Conservation (phyloP, 768 basidiomycete species). For the Boletus fagicola region DNA sequence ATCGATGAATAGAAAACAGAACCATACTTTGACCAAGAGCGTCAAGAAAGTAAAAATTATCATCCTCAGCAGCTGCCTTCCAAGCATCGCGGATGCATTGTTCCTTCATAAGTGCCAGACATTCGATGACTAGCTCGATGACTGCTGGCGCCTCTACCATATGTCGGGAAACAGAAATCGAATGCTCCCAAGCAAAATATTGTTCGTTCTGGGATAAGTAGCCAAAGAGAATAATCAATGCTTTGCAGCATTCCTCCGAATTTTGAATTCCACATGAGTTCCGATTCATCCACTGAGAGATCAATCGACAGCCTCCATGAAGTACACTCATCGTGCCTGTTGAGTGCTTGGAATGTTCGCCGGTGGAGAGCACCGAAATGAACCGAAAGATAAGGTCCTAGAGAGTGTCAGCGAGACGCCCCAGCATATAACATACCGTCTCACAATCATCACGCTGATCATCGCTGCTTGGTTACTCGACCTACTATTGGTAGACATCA, state of each 20-base stretch:
- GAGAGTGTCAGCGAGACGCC: constrained; percentile 6
- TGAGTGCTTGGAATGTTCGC: constrained; percentile 13
- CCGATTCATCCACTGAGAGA: constrained; percentile 24
- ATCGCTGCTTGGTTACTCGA: constrained; percentile 6
- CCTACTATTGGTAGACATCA: not conserved
- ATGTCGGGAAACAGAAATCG: not conserved
- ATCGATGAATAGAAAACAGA: not conserved
- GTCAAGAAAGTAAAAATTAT: constrained; percentile 8
- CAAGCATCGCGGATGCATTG: constrained; percentile 23
- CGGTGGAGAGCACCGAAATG: constrained; percentile 17
- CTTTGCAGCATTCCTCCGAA: constrained; percentile 32
- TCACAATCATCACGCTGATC: constrained; percentile 32
- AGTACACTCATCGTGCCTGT: constrained; percentile 19
- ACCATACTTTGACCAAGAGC: constrained; percentile 22
- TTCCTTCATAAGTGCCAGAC: constrained; percentile 11
- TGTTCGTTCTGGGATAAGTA: constrained; percentile 22
- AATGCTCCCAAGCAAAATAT: constrained; percentile 17
- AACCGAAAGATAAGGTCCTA: constrained; percentile 26
- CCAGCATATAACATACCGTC: not conserved
- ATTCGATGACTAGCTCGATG: constrained; percentile 20
- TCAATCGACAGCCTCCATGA: constrained; percentile 16
- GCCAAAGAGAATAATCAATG: constrained; percentile 28
- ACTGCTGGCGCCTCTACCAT: constrained; percentile 12
- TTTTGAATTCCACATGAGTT: constrained; percentile 26
- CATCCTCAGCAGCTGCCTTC: constrained; percentile 17